phyloP scores from a whole-genome alignment of 1,284 basidiomycete genomes.

The Amylostereum chailletii region DNA sequence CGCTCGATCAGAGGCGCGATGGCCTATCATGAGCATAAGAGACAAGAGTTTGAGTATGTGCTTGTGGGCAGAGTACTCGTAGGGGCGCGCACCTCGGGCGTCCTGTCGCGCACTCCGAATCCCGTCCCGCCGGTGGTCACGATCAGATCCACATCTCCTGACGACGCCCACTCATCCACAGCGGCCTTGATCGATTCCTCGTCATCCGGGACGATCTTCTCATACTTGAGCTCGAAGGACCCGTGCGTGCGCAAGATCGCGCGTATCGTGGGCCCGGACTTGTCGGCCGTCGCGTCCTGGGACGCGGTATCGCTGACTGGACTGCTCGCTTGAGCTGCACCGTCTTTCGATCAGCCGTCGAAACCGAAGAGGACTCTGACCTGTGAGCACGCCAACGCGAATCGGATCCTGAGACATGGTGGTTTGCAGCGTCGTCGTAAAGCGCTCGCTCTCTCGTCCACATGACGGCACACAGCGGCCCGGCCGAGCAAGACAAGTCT shows the following conservation, averaged over 20 bases:
- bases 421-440: too few relatives aligned
- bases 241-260: constrained; percentile 35
- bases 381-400: constrained; percentile 2
- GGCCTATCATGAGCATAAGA: constrained; percentile 36
- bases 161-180: constrained; percentile 37
- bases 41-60: constrained; percentile 4
- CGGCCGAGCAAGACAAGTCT: too few relatives aligned
- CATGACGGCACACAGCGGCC: too few relatives aligned
- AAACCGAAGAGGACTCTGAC: not conserved
- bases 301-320: constrained; percentile 67
- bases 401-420: not conserved
- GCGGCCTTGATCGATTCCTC: constrained; percentile 36
- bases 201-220: constrained; percentile 55
- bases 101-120: constrained; percentile 70
- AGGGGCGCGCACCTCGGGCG: constrained; percentile 57
- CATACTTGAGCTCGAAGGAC: constrained; percentile 25
- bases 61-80: not conserved
- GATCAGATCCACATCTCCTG: constrained; percentile 53
- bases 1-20: constrained; percentile 65
- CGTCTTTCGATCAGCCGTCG: too few relatives aligned
- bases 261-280: constrained; percentile 56
- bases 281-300: constrained; percentile 41
- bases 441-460: too few relatives aligned
- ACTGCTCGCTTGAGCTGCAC: too few relatives aligned
- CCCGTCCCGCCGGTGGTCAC: constrained; percentile 85